Conservation (phyloP, 192 early-diverging fungal species). For the Coemansia reversa region DNA sequence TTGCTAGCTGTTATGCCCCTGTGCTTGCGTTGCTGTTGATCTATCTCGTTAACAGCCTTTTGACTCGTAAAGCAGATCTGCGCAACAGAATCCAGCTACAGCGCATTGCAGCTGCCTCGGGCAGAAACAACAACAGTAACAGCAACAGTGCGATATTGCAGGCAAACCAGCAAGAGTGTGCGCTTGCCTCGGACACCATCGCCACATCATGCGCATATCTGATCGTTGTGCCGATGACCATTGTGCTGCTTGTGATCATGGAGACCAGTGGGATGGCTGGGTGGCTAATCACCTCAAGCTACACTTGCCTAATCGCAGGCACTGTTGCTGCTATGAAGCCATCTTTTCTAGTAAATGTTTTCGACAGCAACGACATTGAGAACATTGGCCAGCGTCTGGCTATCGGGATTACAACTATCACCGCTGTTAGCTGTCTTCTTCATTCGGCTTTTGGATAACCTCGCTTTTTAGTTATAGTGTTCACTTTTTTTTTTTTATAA, state of each 20-base stretch:
- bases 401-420: slow-evolving; percentile 15
- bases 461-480: background rate
- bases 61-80: slow-evolving; percentile 20
- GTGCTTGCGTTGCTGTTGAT: slow-evolving; percentile 22
- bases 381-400: slow-evolving; percentile 24
- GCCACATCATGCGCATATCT: slow-evolving; percentile 18
- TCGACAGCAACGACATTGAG: slow-evolving; percentile 10
- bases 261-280: slow-evolving; percentile 38
- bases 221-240: slow-evolving; percentile 30
- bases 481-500: slow-evolving; percentile 1
- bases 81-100: slow-evolving; percentile 6
- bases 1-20: slow-evolving; percentile 35
- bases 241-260: slow-evolving; percentile 31
- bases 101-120: background rate
- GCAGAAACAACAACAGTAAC: background rate
- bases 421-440: slow-evolving; percentile 22
- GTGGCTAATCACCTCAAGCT: slow-evolving; percentile 39
- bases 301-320: slow-evolving; percentile 34
- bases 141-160: background rate
- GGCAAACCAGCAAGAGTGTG: slow-evolving; percentile 14
- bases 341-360: slow-evolving; percentile 15
- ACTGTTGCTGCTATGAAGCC: slow-evolving; percentile 24
- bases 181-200: slow-evolving; percentile 13
- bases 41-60: slow-evolving; percentile 10
- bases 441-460: slow-evolving; percentile 20